Conservation (phyloP, 1,139 yeast genomes). For the Taiozyma onychis region DNA sequence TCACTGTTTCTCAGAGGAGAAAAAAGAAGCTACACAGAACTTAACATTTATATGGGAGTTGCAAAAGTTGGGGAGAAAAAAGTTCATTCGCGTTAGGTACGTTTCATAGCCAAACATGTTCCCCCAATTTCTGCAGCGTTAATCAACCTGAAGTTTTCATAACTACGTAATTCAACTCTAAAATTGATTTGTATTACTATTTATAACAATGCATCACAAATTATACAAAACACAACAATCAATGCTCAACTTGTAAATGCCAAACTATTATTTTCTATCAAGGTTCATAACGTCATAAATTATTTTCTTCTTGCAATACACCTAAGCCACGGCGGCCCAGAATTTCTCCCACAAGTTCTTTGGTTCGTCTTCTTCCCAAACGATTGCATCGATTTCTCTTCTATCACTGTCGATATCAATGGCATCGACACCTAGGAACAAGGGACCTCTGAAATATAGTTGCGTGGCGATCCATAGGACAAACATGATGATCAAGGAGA, state of each 20-base stretch:
- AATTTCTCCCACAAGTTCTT: slow-evolving; percentile 43
- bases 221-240: background rate
- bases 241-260: background rate
- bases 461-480: slow-evolving; percentile 49
- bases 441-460: slow-evolving; percentile 34
- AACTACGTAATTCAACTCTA: background rate
- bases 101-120: too few relatives aligned
- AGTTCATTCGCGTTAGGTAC: too few relatives aligned
- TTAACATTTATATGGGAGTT: too few relatives aligned
- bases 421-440: slow-evolving; percentile 42
- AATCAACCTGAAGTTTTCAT: too few relatives aligned
- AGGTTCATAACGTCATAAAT: background rate
- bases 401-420: slow-evolving; percentile 61
- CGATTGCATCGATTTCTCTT: slow-evolving; percentile 47
- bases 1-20: too few relatives aligned
- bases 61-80: too few relatives aligned
- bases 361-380: slow-evolving; percentile 46
- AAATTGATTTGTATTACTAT: background rate
- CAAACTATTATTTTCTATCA: background rate
- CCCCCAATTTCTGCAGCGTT: background rate
- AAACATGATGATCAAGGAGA: slow-evolving; percentile 54
- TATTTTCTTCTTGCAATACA: background rate
- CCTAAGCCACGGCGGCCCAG: slow-evolving; percentile 24
- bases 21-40: too few relatives aligned
- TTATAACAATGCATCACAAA: background rate